Evolutionary conservation across 768 basidiomycete genomes (phyloP).

Genomic region (Roridomyces roridus): DNA sequence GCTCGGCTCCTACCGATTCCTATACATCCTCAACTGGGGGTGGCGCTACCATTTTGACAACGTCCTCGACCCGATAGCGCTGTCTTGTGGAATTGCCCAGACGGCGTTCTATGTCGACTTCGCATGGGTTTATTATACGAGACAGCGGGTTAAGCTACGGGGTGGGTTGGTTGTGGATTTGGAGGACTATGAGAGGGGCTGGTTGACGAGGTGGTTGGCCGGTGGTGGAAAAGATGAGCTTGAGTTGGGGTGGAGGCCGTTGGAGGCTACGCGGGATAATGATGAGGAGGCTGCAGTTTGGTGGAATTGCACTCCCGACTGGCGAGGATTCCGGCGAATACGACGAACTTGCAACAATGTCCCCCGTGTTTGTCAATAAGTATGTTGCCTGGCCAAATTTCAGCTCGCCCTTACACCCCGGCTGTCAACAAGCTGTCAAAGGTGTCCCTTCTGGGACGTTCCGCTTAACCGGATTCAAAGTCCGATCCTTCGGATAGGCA

Average conservation of each 20-base stretch:
- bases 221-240: not conserved
- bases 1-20: constrained; percentile 73
- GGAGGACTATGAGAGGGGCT: constrained; percentile 12
- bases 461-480: no score
- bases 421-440: no score
- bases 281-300: no score
- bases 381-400: no score
- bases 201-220: constrained; percentile 10
- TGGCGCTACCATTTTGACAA: constrained; percentile 56
- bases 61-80: constrained; percentile 74
- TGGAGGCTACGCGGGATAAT: no score
- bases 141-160: constrained; percentile 12
- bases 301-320: no score
- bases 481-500: no score
- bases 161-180: constrained; percentile 10
- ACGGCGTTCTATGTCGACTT: constrained; percentile 84
- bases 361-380: no score
- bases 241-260: not conserved
- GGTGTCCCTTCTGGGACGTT: no score
- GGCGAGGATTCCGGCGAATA: no score
- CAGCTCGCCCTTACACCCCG: no score
- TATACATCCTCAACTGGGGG: constrained; percentile 89
- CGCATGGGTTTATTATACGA: constrained; percentile 69
- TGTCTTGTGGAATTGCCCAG: constrained; percentile 77
- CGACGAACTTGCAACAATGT: no score